These are phyloP conservation scores for Taxillus chinensis DNA, from an alignment of 164 flowering plant genomes.

Conservation along the genomic window DNA sequence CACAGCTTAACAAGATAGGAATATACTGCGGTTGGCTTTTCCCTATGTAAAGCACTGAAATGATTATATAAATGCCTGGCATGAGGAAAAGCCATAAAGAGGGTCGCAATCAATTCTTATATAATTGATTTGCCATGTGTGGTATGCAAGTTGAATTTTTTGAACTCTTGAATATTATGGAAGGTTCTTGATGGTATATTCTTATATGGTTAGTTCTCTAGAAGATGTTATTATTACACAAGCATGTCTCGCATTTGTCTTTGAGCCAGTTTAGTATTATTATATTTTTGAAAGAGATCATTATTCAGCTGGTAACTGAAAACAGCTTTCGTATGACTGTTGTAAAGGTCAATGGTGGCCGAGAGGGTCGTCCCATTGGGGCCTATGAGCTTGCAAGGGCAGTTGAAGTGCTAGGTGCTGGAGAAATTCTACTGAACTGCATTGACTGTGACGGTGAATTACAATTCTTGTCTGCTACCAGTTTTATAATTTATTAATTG, in stretches of 20 bases:
- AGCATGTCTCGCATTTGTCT: no score
- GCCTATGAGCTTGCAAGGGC: slow-evolving; percentile 99
- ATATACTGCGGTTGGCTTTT: neutral
- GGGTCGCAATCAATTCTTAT: no score
- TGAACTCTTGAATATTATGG: no score
- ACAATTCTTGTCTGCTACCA: neutral
- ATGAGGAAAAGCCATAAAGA: no score
- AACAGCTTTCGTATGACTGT: slow-evolving; percentile 1
- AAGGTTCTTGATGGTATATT: no score
- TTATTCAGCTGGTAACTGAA: neutral
- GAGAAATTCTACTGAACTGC: slow-evolving; percentile 93
- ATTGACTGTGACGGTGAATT: slow-evolving; percentile 92
- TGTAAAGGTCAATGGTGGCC: slow-evolving; percentile 81
- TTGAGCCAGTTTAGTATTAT: no score
- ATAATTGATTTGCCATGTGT: neutral
- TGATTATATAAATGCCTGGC: no score
- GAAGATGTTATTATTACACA: no score
- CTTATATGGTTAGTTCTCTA: no score
- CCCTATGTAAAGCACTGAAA: no score
- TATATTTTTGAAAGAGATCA: no score
- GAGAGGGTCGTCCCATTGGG: slow-evolving; percentile 96
- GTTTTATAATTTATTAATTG: neutral
- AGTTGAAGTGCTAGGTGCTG: slow-evolving; percentile 97
- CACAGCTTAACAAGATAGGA: neutral
- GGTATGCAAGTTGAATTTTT: no score